Evolutionary conservation across 192 early-diverging fungal species (phyloP).

Genomic region (Paraglomus occultum): DNA sequence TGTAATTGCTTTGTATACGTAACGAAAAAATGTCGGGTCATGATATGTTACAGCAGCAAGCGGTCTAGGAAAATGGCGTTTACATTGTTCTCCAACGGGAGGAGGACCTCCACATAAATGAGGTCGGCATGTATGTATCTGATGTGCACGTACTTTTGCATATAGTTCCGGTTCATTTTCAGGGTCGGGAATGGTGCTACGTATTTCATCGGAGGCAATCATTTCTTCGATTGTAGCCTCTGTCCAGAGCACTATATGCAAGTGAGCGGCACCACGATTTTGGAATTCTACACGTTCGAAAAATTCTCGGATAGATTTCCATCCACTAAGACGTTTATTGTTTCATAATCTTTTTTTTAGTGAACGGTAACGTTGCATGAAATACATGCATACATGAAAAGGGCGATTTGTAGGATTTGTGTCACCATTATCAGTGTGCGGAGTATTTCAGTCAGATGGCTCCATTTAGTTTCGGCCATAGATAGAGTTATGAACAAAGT

Average conservation of each 20-base stretch:
- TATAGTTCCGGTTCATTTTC: background rate
- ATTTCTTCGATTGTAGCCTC: background rate
- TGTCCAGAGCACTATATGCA: background rate
- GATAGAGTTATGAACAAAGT: slow-evolving; percentile 10
- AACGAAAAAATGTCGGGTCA: background rate
- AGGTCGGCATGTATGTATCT: background rate
- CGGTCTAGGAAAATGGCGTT: background rate
- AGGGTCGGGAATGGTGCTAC: background rate
- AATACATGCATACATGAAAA: background rate
- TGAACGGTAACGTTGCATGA: background rate
- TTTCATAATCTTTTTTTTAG: slow-evolving; percentile 4
- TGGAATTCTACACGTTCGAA: slow-evolving; percentile 16
- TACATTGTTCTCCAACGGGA: background rate
- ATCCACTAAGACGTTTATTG: background rate
- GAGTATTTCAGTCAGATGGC: background rate
- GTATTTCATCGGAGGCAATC: background rate
- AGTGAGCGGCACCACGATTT: slow-evolving; percentile 5
- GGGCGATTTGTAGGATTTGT: background rate
- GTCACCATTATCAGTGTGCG: slow-evolving; percentile 1
- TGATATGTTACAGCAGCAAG: background rate
- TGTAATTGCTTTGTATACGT: background rate
- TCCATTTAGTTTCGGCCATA: background rate
- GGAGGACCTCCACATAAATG: background rate
- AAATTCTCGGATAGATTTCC: background rate
- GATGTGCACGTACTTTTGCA: background rate